A percentile compares a stretch with the other conserved stretches of the same genome.
Conservation (phyloP, 257 asterid genomes). For the Henckelia pumila region DNA sequence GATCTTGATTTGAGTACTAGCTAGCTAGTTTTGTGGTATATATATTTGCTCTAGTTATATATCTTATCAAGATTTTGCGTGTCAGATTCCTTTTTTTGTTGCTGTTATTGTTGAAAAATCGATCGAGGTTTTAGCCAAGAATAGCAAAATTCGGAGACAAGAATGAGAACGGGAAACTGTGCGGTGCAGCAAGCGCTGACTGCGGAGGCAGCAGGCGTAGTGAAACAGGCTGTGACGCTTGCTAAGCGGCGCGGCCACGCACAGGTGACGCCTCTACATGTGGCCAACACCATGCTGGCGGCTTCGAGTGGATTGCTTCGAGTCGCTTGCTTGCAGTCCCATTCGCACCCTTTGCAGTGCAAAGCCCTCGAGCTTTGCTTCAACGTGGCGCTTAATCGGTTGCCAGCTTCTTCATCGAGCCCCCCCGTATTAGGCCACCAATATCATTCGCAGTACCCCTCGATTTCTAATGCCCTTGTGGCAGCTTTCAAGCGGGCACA, state of each 20-base stretch:
- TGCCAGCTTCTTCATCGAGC: constrained; percentile 55
- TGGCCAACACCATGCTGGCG: constrained; percentile 76
- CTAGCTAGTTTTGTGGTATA: background rate
- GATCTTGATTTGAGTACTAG: background rate
- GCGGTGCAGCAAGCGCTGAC: constrained; percentile 62
- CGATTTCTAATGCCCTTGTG: constrained; percentile 57
- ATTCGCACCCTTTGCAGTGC: constrained; percentile 88
- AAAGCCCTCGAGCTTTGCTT: constrained; percentile 94
- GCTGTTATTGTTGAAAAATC: constrained; percentile 8
- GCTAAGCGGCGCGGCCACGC: constrained; percentile 89
- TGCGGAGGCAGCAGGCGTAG: constrained; percentile 50
- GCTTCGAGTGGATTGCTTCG: constrained; percentile 53
- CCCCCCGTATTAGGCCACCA: background rate
- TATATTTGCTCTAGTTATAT: background rate
- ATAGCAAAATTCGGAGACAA: background rate
- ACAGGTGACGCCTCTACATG: constrained; percentile 90
- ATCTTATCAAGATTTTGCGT: constrained; percentile 14
- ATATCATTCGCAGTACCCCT: background rate
- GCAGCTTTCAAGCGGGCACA: constrained; percentile 98
- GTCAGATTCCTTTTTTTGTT: constrained; percentile 17
- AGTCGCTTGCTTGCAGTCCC: constrained; percentile 66
- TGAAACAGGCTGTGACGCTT: constrained; percentile 63
- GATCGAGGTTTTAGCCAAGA: background rate
- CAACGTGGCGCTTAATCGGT: constrained; percentile 87
- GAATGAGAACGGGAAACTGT: constrained; percentile 74